Evolutionary conservation across 2,329 filamentous ascomycete genomes (phyloP).

Genomic region (Arthrobotrys musiformis): DNA sequence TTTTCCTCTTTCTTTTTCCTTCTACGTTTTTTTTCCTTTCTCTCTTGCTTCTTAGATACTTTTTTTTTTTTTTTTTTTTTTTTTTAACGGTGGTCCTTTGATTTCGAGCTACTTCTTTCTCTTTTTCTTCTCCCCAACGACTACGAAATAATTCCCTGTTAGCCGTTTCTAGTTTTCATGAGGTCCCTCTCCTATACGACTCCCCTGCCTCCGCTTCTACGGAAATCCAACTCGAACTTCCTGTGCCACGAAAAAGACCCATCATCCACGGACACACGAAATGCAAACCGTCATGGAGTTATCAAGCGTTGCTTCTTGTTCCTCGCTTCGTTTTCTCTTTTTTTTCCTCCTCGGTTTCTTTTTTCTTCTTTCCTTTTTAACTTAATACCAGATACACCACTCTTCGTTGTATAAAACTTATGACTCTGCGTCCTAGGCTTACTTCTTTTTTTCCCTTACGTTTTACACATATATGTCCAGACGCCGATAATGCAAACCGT

Average conservation of each 20-base stretch:
- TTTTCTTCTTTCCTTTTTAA: conserved; percentile 33
- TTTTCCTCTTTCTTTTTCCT: conserved; percentile 28
- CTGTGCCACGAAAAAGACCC: conserved; percentile 54
- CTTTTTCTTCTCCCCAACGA: conserved; percentile 40
- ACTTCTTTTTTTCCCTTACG: conserved; percentile 21
- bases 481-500: conserved; percentile 53
- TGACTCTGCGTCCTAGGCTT: conserved; percentile 20
- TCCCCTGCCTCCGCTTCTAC: conserved; percentile 27
- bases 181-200: conserved; percentile 39
- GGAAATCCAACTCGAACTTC: conserved; percentile 39
- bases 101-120: conserved; percentile 47
- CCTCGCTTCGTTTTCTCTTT: conserved; percentile 32
- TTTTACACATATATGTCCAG: conserved; percentile 50
- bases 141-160: conserved; percentile 35
- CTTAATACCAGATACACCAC: conserved; percentile 56
- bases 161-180: conserved; percentile 49
- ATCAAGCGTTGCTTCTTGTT: conserved; percentile 44
- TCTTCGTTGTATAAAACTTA: conserved; percentile 56
- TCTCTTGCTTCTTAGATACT: conserved; percentile 38
- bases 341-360: conserved; percentile 35
- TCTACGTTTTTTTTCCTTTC: conserved; percentile 3
- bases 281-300: conserved; percentile 56
- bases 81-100: conserved; percentile 52
- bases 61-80: conserved; percentile 1
- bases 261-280: conserved; percentile 46